Base-by-base conservation (phyloP, 352 stramenopile genomes). In the Phytophthora aleatoria region DNA sequence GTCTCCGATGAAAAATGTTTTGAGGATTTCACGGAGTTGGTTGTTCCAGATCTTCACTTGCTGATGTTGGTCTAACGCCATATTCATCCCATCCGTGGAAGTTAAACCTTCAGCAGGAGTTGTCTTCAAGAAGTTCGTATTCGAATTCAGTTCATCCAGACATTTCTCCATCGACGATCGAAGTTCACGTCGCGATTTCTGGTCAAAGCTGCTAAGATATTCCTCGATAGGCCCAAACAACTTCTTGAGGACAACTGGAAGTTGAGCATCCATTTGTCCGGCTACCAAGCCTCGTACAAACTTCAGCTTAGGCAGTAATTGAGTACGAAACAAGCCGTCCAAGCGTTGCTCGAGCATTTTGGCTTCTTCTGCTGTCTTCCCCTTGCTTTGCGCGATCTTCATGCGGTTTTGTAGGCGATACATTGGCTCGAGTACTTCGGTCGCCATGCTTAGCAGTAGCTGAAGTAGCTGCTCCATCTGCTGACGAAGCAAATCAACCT, bases 341-440 rank as follows among this genome's bases (percentile, higher is more conserved):
- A 91, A 71, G 27, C 85, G 79, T 41, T 83, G 70, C 52, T 91
- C 85, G 3, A 90, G 69, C 28, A 89, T 70, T 57, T 93, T 91
- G 0, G 82, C 85, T 65, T 93, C 85, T 35, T 93, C 85, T 5
- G 85, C 82, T n/a, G 80, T 93, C 16, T 67, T 76, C 0, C 77
- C 79, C 4, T 50, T 70, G 0, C 53, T 60, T n/a, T 84, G 77
- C 1, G 85, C 82, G 0, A 77, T 68, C 4, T 67, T 26, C 55
- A 81, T 71, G 0, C 76, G 73, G n/a, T 74, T 81, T 39, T 76
- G 60, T 24, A 91, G 64, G 1, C 70, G 74, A 41, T 79, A 39
- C 27, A 91, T 71, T n/a, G 80, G 82, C 26, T 91, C 79, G 2
- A 91, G 44, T 2, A 77, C 50, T 16, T 73, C 62, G 7, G 28